A percentile compares a stretch with the other conserved stretches of the same genome.
Conservation (phyloP, 306 rosid genomes). For the Citrullus amarus region DNA sequence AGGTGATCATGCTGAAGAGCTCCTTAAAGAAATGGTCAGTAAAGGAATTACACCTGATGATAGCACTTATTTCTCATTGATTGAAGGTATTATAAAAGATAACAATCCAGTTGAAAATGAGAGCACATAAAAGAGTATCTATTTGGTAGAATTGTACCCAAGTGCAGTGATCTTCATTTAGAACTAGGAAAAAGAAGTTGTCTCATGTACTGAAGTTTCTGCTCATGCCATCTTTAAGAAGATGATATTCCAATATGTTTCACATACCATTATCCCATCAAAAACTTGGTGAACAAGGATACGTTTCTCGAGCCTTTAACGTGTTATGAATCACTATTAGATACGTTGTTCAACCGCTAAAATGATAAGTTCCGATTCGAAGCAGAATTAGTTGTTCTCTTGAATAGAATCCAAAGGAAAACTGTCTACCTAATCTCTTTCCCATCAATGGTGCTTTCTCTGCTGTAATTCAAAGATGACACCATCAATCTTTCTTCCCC, state of each 20-base stretch:
- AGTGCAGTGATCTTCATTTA: background rate
- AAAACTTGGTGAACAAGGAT: background rate
- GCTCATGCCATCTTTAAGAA: background rate
- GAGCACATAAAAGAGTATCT: slow-evolving; percentile 10
- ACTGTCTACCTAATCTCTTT: background rate
- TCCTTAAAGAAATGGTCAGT: slow-evolving; percentile 64
- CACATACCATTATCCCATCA: background rate
- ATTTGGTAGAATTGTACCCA: background rate
- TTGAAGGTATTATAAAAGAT: slow-evolving; percentile 39
- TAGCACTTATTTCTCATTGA: slow-evolving; percentile 51
- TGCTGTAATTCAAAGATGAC: background rate
- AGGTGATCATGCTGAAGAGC: slow-evolving; percentile 68
- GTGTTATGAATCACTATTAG: background rate
- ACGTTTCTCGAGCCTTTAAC: background rate
- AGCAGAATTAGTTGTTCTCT: background rate
- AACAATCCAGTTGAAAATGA: slow-evolving; percentile 23
- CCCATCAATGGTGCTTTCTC: background rate
- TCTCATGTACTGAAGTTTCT: background rate
- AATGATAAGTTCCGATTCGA: background rate
- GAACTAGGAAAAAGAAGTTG: background rate
- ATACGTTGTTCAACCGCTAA: background rate
- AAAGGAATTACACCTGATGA: slow-evolving; percentile 73
- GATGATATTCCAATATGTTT: background rate
- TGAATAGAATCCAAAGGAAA: background rate
- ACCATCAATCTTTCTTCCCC: background rate